These are phyloP conservation scores for Stereocaulon alpinum DNA, from an alignment of 495 filamentous ascomycete species.

Conservation along the genomic window DNA sequence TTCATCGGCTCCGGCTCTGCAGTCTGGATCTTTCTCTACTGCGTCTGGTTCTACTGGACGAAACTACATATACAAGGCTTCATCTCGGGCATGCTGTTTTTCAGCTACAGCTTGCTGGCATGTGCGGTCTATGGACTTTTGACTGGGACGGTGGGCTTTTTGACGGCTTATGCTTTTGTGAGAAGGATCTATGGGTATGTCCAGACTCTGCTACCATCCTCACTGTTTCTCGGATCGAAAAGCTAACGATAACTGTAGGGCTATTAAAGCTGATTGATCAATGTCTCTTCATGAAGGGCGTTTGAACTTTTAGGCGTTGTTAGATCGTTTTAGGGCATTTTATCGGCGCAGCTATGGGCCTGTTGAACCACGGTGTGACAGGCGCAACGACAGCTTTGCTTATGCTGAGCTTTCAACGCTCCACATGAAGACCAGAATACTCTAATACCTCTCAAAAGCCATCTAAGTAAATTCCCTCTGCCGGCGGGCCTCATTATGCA, in stretches of 20 bases:
- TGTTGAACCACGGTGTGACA: no score
- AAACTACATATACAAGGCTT: conserved; percentile 78
- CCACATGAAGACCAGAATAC: no score
- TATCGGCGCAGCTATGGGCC: not conserved
- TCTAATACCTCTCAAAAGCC: no score
- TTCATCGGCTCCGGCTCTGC: conserved; percentile 68
- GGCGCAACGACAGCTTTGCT: no score
- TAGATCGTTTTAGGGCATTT: not conserved
- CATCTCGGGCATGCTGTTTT: conserved; percentile 73
- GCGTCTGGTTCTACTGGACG: conserved; percentile 76
- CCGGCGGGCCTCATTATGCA: no score
- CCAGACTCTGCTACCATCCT: not conserved
- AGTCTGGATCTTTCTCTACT: conserved; percentile 80
- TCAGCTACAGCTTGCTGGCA: conserved; percentile 71
- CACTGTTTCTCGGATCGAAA: not conserved
- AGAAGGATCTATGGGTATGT: conserved; percentile 77
- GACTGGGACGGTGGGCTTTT: conserved; percentile 78
- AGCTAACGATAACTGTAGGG: not conserved
- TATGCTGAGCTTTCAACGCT: no score
- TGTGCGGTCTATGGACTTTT: conserved; percentile 77
- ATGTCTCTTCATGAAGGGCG: not conserved
- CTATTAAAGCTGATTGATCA: conserved; percentile 12
- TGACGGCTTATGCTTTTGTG: conserved; percentile 82
- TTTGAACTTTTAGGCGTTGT: not conserved
- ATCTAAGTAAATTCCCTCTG: no score